phyloP scores from a whole-genome alignment of 2,329 filamentous ascomycete genomes.

The Colletotrichum abscissum region DNA sequence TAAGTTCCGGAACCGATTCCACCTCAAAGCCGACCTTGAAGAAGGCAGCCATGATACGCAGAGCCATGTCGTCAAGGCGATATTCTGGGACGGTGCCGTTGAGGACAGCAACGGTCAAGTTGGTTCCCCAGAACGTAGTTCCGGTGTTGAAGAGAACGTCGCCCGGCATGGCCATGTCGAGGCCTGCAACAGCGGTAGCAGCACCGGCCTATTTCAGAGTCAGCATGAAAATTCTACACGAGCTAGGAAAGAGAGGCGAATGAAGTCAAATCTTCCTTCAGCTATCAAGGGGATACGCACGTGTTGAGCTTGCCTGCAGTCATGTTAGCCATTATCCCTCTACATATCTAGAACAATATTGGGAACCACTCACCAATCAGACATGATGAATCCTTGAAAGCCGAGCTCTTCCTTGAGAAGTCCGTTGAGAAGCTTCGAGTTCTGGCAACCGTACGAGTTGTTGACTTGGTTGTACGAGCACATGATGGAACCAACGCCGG shows the following conservation, averaged over 20 bases:
- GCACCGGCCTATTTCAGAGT: conserved; percentile 73
- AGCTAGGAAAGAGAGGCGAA: not conserved
- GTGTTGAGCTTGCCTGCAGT: not conserved
- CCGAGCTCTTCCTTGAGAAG: conserved; percentile 83
- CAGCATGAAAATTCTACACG: not conserved
- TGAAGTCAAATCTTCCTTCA: too few species aligned
- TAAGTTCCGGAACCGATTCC: conserved; percentile 66
- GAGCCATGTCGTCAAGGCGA: conserved; percentile 91
- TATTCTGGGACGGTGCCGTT: conserved; percentile 91
- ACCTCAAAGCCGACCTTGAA: conserved; percentile 73
- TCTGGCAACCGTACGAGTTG: conserved; percentile 84
- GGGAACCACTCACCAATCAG: conserved; percentile 69
- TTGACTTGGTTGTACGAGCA: conserved; percentile 83
- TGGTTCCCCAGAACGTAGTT: conserved; percentile 82
- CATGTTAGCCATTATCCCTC: not conserved
- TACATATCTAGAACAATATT: not conserved
- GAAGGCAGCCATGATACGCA: conserved; percentile 80
- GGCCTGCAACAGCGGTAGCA: conserved; percentile 74
- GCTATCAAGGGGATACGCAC: not conserved
- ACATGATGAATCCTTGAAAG: conserved; percentile 84
- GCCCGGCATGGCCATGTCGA: conserved; percentile 92
- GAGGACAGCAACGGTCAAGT: conserved; percentile 86
- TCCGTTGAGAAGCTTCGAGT: conserved; percentile 79
- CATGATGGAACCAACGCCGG: conserved; percentile 74
- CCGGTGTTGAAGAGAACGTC: conserved; percentile 83